A percentile compares a stretch with the other conserved stretches of the same genome.
Evolutionary conservation across 2,329 filamentous ascomycete species (phyloP).

Genomic region (Gaeumannomyces tritici): DNA sequence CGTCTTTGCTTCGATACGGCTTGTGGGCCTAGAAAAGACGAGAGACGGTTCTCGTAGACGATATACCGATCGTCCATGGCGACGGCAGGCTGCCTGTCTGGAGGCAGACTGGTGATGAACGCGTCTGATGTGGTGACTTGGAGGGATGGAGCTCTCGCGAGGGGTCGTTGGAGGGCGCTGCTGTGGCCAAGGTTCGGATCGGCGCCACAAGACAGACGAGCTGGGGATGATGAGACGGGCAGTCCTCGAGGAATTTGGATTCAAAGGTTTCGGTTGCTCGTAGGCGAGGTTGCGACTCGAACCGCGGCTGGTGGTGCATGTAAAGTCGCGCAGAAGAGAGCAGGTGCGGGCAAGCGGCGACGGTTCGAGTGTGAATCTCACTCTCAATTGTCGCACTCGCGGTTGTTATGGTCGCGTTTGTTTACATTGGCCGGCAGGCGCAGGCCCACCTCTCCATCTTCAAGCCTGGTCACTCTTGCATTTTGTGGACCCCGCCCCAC

Average conservation of each 20-base stretch:
- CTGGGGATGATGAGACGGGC: background rate
- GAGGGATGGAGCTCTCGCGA: background rate
- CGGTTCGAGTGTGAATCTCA: background rate
- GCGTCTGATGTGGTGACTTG: background rate
- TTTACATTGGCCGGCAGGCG: background rate
- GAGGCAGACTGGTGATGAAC: background rate
- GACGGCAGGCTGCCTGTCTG: constrained; percentile 13
- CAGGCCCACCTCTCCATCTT: background rate
- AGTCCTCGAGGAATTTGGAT: background rate
- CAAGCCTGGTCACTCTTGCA: background rate
- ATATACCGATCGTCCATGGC: constrained; percentile 38
- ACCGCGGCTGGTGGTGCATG: background rate
- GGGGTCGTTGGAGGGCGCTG: background rate
- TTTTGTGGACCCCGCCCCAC: background rate
- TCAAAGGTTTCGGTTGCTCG: background rate
- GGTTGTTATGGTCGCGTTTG: background rate
- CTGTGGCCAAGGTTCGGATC: background rate
- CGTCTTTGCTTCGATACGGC: constrained; percentile 54
- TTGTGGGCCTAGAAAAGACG: constrained; percentile 64
- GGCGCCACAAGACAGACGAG: background rate
- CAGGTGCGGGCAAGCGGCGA: background rate
- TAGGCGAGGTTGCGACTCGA: background rate
- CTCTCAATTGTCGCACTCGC: background rate
- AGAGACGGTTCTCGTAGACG: constrained; percentile 67
- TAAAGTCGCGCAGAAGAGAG: background rate